These are phyloP conservation scores for Dalechampia spathulata DNA, from an alignment of 441 rosid species.

Conservation along the genomic window DNA sequence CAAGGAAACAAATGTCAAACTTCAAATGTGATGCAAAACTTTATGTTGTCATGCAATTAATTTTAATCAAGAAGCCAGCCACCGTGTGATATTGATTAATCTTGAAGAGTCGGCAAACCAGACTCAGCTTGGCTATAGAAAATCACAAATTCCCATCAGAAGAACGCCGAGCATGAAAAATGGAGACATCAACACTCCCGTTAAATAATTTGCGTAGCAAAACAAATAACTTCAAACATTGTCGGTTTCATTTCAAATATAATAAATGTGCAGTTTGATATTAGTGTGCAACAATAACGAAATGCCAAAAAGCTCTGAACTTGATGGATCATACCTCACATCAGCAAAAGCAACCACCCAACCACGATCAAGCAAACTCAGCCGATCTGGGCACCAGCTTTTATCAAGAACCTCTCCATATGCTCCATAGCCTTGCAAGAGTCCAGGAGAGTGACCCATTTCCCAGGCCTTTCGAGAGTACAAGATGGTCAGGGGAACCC, in stretches of 20 bases:
- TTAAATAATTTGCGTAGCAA: neutral
- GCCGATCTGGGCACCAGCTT: slow-evolving; percentile 67
- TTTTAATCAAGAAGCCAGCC: neutral
- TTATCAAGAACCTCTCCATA: slow-evolving; percentile 83
- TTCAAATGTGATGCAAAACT: neutral
- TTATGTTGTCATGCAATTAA: neutral
- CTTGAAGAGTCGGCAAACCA: neutral
- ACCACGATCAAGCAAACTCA: slow-evolving; percentile 90
- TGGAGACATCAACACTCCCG: too few relatives aligned
- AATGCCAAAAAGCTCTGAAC: neutral
- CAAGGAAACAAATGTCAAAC: slow-evolving; percentile 6
- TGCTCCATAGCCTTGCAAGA: slow-evolving; percentile 82
- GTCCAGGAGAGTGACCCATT: slow-evolving; percentile 58
- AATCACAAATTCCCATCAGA: slow-evolving; percentile 2
- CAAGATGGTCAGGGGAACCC: slow-evolving; percentile 69
- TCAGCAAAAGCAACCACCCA: slow-evolving; percentile 96
- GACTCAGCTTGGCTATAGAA: neutral
- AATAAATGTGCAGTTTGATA: neutral
- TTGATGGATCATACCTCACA: slow-evolving; percentile 55
- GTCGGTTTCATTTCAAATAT: neutral
- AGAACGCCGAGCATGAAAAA: too few relatives aligned
- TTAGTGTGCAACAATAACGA: neutral
- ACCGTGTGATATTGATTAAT: neutral
- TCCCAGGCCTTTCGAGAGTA: slow-evolving; percentile 63
- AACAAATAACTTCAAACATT: neutral